phyloP scores from a whole-genome alignment of 371 early-diverging fungal genomes.

The Apophysomyces sp. region DNA sequence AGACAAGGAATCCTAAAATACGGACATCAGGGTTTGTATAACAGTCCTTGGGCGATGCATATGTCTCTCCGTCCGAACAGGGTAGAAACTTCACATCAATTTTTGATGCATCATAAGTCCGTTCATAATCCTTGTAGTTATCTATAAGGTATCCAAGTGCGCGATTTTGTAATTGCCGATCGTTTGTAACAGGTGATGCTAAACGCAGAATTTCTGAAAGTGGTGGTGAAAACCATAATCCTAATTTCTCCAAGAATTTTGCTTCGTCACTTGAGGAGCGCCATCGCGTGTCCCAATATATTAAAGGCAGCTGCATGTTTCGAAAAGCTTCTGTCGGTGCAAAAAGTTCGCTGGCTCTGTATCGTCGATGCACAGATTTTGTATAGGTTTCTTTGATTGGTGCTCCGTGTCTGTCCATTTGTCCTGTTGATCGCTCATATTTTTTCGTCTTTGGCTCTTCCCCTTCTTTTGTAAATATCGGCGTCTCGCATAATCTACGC shows the following conservation, averaged over 20 bases:
- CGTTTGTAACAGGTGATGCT: conserved; percentile 44
- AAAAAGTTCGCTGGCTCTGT: conserved; percentile 72
- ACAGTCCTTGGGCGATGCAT: conserved; percentile 56
- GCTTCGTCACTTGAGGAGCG: conserved; percentile 51
- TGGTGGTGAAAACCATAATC: conserved; percentile 60
- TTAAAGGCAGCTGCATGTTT: conserved; percentile 64
- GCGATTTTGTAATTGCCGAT: conserved; percentile 34
- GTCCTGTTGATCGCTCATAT: conserved; percentile 11
- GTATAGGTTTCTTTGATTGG: conserved; percentile 19
- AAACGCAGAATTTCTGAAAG: conserved; percentile 50
- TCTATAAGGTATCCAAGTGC: conserved; percentile 77
- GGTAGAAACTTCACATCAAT: conserved; percentile 69
- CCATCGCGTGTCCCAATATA: conserved; percentile 74
- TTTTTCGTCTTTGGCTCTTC: conserved; percentile 29
- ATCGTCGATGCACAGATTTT: conserved; percentile 43
- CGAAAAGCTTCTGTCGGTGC: conserved; percentile 65
- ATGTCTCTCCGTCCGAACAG: conserved; percentile 40
- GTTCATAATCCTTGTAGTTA: conserved; percentile 57
- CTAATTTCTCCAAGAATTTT: conserved; percentile 65
- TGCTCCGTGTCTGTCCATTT: conserved; percentile 11
- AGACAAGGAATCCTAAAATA: conserved; percentile 67
- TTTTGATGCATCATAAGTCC: conserved; percentile 38
- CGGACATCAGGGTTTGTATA: conserved; percentile 62
- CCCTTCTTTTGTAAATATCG: conserved; percentile 69
- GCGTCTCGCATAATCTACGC: conserved; percentile 60